These are phyloP conservation scores for Simplicillium sp. DNA, from an alignment of 2,329 filamentous ascomycete species.

Conservation along the genomic window DNA sequence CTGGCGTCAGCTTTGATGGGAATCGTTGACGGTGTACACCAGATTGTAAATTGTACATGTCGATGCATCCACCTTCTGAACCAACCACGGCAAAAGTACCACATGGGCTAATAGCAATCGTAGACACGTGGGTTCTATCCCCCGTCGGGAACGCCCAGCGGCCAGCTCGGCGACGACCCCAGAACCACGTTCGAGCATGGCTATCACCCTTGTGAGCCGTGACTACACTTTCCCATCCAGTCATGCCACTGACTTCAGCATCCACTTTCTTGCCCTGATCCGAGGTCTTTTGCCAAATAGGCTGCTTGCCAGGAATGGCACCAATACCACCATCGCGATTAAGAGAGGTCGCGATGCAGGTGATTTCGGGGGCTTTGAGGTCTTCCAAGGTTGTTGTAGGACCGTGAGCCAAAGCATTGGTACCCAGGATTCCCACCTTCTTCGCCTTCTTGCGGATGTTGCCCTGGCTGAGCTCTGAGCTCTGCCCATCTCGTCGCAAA, in stretches of 20 bases:
- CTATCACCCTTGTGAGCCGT: constrained; percentile 84
- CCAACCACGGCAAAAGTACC: constrained; percentile 91
- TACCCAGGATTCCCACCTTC: constrained; percentile 66
- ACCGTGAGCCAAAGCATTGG: constrained; percentile 45
- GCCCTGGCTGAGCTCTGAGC: constrained; percentile 86
- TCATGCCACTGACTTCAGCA: constrained; percentile 64
- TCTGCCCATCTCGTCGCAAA: constrained; percentile 87
- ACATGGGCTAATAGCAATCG: constrained; percentile 81
- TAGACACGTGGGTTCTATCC: constrained; percentile 74
- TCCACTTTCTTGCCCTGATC: constrained; percentile 53
- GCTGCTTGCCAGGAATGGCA: constrained; percentile 64
- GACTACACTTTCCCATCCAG: constrained; percentile 94
- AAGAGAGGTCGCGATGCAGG: constrained; percentile 79
- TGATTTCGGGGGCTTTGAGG: constrained; percentile 86
- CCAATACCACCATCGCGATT: constrained; percentile 95
- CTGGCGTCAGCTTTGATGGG: constrained; percentile 67
- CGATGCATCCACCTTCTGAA: constrained; percentile 71
- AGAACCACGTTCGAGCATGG: constrained; percentile 92
- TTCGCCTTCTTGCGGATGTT: constrained; percentile 81
- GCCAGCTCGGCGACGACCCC: constrained; percentile 87
- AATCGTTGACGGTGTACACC: constrained; percentile 82
- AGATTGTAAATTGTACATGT: constrained; percentile 96
- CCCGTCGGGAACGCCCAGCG: constrained; percentile 86
- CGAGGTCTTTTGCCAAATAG: constrained; percentile 74
- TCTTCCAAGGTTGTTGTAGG: constrained; percentile 58